These are phyloP conservation scores for Orobanche coerulescens DNA, from an alignment of 257 asterid genomes.

Conservation along the genomic window DNA sequence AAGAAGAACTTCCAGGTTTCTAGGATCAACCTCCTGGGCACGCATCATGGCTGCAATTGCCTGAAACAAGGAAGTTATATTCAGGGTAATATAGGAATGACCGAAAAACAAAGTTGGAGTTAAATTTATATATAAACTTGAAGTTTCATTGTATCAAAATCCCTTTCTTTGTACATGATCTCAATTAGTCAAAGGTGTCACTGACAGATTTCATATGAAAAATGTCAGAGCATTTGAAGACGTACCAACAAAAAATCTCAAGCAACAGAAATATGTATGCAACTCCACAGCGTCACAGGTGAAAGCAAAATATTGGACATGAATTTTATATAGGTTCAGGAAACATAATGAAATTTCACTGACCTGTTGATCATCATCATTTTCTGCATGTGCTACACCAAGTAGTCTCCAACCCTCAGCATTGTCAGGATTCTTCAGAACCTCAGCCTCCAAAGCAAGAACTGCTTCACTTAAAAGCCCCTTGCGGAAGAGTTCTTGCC, in stretches of 20 bases:
- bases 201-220: background rate
- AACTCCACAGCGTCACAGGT: slow-evolving; percentile 4
- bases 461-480: slow-evolving; percentile 99
- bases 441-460: slow-evolving; percentile 99
- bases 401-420: slow-evolving; percentile 99
- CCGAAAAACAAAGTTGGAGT: background rate
- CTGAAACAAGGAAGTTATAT: slow-evolving; percentile 36
- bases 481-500: slow-evolving; percentile 92
- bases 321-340: background rate
- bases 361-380: slow-evolving; percentile 99
- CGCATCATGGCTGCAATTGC: slow-evolving; percentile 99
- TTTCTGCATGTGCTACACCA: slow-evolving; percentile 97
- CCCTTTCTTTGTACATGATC: background rate
- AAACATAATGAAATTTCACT: background rate
- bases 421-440: slow-evolving; percentile 87
- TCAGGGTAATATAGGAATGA: slow-evolving; percentile 1
- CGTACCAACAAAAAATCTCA: background rate
- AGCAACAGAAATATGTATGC: background rate
- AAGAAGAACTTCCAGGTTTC: slow-evolving; percentile 94
- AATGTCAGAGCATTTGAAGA: background rate
- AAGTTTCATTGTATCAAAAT: background rate
- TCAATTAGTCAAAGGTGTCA: background rate
- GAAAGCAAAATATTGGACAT: background rate
- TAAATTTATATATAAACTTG: background rate
- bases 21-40: slow-evolving; percentile 92